These are phyloP conservation scores for Elsinoe batatas DNA, from an alignment of 2,329 filamentous ascomycete species.

Conservation along the genomic window DNA sequence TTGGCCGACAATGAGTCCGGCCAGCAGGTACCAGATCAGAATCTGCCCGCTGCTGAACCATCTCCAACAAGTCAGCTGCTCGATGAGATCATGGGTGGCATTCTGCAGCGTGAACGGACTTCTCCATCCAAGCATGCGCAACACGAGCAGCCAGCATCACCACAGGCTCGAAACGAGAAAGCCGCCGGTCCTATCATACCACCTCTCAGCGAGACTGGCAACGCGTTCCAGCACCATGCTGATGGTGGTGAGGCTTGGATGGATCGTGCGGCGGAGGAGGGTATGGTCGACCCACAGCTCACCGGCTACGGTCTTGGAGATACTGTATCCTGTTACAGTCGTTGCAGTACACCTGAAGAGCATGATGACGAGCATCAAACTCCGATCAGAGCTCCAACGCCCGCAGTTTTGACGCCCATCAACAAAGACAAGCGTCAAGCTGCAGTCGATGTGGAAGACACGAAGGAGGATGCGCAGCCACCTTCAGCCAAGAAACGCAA, in stretches of 20 bases:
- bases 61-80: background rate
- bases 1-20: no score
- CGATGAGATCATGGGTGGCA: background rate
- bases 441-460: conserved; percentile 4
- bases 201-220: background rate
- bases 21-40: background rate
- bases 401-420: background rate
- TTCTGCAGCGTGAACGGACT: background rate
- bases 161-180: background rate
- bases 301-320: background rate
- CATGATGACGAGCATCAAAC: background rate
- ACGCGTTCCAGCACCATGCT: background rate
- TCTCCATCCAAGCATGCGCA: no score
- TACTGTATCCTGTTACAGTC: background rate
- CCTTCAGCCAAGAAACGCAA: background rate
- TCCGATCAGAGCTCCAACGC: background rate
- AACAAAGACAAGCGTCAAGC: background rate
- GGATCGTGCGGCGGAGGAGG: background rate
- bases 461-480: background rate
- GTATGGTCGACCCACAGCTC: background rate
- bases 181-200: background rate
- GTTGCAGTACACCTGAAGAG: conserved; percentile 3
- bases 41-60: background rate
- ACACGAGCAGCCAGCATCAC: background rate
- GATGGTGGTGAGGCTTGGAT: background rate